Evolutionary conservation across 768 basidiomycete species (phyloP), one percentile per base, ranked within the genome.

Genomic region (Trametes elegans): DNA sequence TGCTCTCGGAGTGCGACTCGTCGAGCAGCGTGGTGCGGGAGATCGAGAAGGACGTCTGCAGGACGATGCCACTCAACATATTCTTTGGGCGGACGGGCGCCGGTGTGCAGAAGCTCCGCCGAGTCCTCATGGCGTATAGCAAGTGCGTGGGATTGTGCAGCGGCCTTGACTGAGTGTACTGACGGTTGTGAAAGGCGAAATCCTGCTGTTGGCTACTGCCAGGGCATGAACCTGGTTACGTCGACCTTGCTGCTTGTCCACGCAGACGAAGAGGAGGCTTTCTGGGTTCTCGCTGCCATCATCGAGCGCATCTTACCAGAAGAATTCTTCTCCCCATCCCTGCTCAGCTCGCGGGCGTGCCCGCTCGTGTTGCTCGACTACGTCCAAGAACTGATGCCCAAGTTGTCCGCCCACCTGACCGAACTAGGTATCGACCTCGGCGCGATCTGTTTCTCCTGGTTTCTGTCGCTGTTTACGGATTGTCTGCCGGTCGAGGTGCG

Each of bases 391-490:
- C 68, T 76, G 39, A 75, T 83, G 7, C 94, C 93, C 0, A 87
- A 84, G 68, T 73, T 98, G 1, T 81, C 87, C 49, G 67, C 74
- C 0, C 93, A 98, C 63, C 76, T 98, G 32, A 79, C 77, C 2
- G 79, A 86, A 11, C 81, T 96, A 1, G 92, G 88, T 5, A 85
- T 98, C 11, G 95, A 99, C 66, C 79, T 99, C 2, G 85, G 87
- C 3, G 94, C 95, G 0, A 93, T 98, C 57, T 97, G 93, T 57
- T 99, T 99, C 75, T 96, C 94, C 11, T 99, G 97, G 97, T 97
- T 98, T 72, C 74, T 99, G 23, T 94, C 93, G 3, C 76, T 99
- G 19, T 98, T 98, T 66, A 97, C 95, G 0, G 94, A 97, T 62
- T 96, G 95, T 66, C 74, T 98, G 7, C 96, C 96, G 10, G 90